Percentiles rank a stretch among this genome's conserved stretches.
These are phyloP conservation scores for Ophiostoma quercus DNA, from an alignment of 2,329 filamentous ascomycete genomes.

Conservation along the genomic window DNA sequence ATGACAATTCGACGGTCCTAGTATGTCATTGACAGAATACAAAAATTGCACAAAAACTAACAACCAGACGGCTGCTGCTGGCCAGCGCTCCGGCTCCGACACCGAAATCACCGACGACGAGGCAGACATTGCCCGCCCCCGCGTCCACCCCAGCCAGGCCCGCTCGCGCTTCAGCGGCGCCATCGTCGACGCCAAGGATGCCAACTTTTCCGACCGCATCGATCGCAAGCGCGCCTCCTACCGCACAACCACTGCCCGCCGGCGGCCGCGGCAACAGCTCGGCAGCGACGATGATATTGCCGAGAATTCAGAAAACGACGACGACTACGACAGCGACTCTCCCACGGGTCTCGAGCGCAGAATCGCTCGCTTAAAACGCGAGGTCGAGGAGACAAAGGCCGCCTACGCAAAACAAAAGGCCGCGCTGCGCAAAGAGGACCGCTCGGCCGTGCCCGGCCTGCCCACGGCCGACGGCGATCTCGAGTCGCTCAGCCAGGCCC, in stretches of 20 bases:
- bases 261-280: conserved; percentile 49
- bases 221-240: conserved; percentile 79
- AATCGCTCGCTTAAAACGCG: conserved; percentile 74
- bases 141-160: conserved; percentile 71
- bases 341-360: conserved; percentile 56
- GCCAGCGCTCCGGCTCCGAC: conserved; percentile 57
- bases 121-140: conserved; percentile 68
- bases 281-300: conserved; percentile 54
- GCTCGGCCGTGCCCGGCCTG: conserved; percentile 40
- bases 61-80: conserved; percentile 49
- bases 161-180: conserved; percentile 72
- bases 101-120: conserved; percentile 54
- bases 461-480: conserved; percentile 34
- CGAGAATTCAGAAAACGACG: conserved; percentile 15
- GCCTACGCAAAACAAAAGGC: conserved; percentile 2
- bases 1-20: conserved; percentile 79
- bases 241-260: conserved; percentile 54
- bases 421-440: conserved; percentile 33
- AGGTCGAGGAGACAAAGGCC: conserved; percentile 67
- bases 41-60: neutral
- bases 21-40: conserved; percentile 44
- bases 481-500: conserved; percentile 62
- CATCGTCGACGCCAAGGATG: conserved; percentile 68
- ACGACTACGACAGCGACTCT: conserved; percentile 31
- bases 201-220: conserved; percentile 87